Evolutionary conservation across 2,329 filamentous ascomycete species (phyloP), one percentile per base, ranked within the genome.

Genomic region (Sporothrix pseudoabietina): DNA sequence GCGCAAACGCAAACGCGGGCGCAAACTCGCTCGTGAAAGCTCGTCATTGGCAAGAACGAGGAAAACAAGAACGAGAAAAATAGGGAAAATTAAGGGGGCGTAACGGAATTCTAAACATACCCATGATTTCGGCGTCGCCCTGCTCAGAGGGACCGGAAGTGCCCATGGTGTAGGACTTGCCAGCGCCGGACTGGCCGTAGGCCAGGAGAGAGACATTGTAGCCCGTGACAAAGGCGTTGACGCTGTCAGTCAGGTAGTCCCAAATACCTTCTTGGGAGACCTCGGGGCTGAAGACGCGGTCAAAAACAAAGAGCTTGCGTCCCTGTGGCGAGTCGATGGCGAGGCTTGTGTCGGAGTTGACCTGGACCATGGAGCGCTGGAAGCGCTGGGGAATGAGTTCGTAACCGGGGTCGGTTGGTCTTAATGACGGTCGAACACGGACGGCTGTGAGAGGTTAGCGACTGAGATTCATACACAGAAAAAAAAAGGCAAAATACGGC

Each of bases 161-260:
- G 73, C 96, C 96, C 96, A 99, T 99, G 0, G 96, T 99, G 80
- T 97, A 98, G 2, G 95, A 98, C 84, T 99, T 99, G 78, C 96
- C 96, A 12, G 96, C 94, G 73, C 96, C 96, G 39, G 96, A 99
- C 84, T 99, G 96, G 77, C 96, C 96, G 79, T 99, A 99, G 66
- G 96, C 96, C 78, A 99, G 85, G 69, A 99, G 89, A 3, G 96
- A 99, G 74, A 99, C 96, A 88, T 99, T 99, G 87, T 98, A 99
- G 72, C 96, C 96, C 80, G 98, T 94, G 0, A 96, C 85, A 78
- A 99, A 99, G 2, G 94, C 93, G 78, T 87, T 89, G 77, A 98
- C 92, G 78, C 94, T 97, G 77, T 99, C 96, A 75, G 89, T 89
- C 68, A 99, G 85, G 79, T 99, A 99, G 65, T 97, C 92, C 93